A percentile compares a stretch with the other conserved stretches of the same genome.
Conservation (phyloP, 1,139 yeast genomes). For the Geotrichum carabidarum region DNA sequence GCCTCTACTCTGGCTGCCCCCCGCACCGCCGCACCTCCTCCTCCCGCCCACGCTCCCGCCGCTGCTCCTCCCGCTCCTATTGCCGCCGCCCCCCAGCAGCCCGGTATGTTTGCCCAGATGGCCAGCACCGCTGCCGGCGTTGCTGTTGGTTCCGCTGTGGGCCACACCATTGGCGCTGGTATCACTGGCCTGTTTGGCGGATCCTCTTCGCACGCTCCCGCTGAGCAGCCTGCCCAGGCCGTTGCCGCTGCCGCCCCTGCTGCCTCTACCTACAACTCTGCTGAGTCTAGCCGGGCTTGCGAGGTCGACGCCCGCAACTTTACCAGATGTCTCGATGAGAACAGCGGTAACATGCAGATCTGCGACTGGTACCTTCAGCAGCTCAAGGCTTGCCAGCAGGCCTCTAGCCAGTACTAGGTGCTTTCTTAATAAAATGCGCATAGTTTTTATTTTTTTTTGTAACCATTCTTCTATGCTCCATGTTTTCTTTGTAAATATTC, state of each 20-base stretch:
- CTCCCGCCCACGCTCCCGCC: slow-evolving; percentile 39
- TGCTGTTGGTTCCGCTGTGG: slow-evolving; percentile 95
- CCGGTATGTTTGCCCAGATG: slow-evolving; percentile 95
- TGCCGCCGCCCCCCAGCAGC: slow-evolving; percentile 45
- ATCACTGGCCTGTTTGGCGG: slow-evolving; percentile 79
- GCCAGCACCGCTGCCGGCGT: slow-evolving; percentile 99
- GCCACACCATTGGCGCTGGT: slow-evolving; percentile 96
- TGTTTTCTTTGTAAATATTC: too few relatives aligned
- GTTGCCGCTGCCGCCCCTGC: slow-evolving; percentile 29
- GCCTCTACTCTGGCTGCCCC: slow-evolving; percentile 75
- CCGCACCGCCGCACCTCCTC: slow-evolving; percentile 37
- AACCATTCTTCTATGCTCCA: neutral
- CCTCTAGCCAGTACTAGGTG: slow-evolving; percentile 66
- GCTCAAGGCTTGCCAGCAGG: slow-evolving; percentile 95
- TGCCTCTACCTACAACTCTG: slow-evolving; percentile 26
- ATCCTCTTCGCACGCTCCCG: slow-evolving; percentile 46
- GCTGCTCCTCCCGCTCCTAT: slow-evolving; percentile 34
- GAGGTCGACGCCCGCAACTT: slow-evolving; percentile 91
- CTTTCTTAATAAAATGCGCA: neutral
- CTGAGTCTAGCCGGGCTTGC: slow-evolving; percentile 54
- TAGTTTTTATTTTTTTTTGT: neutral
- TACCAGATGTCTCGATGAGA: slow-evolving; percentile 91
- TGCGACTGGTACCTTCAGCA: slow-evolving; percentile 97
- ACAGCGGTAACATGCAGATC: slow-evolving; percentile 90
- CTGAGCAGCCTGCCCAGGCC: slow-evolving; percentile 31